Conservation (phyloP, 1,284 basidiomycete species). For the Apiotrichum sp. region DNA sequence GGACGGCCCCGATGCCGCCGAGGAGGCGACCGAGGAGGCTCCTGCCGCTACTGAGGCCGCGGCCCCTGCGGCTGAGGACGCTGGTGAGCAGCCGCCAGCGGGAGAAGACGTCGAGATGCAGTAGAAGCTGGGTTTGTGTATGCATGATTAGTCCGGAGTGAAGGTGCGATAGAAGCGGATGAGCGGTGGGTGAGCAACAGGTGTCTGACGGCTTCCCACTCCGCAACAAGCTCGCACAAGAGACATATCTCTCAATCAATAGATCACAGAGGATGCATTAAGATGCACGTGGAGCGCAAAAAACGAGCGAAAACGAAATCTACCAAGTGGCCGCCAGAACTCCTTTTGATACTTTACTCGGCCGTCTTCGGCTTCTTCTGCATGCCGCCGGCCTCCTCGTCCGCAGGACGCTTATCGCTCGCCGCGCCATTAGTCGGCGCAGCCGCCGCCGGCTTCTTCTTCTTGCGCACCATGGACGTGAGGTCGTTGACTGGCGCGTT, state of each 20-base stretch:
- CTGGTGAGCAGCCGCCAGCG: background rate
- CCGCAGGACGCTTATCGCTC: slow-evolving; percentile 20
- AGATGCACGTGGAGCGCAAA: background rate
- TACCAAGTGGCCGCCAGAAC: background rate
- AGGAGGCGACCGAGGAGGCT: slow-evolving; percentile 6
- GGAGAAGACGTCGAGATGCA: slow-evolving; percentile 10
- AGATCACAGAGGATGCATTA: background rate
- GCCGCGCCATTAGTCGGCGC: slow-evolving; percentile 1
- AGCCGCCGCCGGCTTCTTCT: slow-evolving; percentile 45
- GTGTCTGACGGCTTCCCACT: too few relatives aligned
- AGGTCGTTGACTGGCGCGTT: slow-evolving; percentile 62
- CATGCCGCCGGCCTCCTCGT: slow-evolving; percentile 45
- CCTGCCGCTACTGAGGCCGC: background rate
- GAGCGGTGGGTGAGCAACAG: too few relatives aligned
- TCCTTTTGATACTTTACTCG: slow-evolving; percentile 35
- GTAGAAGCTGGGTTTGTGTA: slow-evolving; percentile 4
- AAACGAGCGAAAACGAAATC: slow-evolving; percentile 1
- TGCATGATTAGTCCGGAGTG: slow-evolving; percentile 2
- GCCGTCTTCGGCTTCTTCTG: slow-evolving; percentile 60
- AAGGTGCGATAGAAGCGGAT: too few relatives aligned
- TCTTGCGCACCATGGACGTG: slow-evolving; percentile 75
- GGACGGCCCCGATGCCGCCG: slow-evolving; percentile 36
- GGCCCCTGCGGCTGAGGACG: background rate
- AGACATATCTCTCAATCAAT: too few relatives aligned
- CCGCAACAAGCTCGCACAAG: too few relatives aligned